Conservation (phyloP, 2,329 filamentous ascomycete species). For the Colletotrichum echinochloae region DNA sequence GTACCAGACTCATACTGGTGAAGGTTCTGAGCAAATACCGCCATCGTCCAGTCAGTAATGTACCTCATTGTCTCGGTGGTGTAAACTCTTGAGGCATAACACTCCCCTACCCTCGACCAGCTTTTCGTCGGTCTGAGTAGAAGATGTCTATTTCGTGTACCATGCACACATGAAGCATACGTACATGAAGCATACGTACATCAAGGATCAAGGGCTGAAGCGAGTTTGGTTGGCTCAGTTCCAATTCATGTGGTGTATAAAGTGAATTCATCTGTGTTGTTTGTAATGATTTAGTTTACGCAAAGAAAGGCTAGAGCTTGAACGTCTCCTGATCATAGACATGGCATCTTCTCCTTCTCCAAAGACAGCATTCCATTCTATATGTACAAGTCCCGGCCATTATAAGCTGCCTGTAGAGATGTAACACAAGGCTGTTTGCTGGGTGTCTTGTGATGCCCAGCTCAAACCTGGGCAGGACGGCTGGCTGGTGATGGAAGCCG, state of each 20-base stretch:
- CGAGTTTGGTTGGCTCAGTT: background rate
- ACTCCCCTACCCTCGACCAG: background rate
- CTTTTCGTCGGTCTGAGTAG: too few relatives aligned
- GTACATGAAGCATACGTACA: too few relatives aligned
- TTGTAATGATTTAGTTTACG: too few relatives aligned
- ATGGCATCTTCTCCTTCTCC: too few relatives aligned
- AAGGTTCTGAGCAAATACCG: background rate
- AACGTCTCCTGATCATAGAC: background rate
- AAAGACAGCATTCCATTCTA: too few relatives aligned
- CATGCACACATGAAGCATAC: background rate
- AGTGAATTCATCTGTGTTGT: too few relatives aligned
- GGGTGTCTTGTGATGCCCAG: background rate
- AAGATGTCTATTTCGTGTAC: background rate
- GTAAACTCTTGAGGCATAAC: background rate
- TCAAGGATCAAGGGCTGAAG: background rate
- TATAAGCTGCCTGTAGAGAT: background rate
- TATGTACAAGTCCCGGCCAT: too few relatives aligned
- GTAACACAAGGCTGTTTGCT: background rate
- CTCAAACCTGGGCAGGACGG: background rate
- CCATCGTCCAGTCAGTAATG: background rate
- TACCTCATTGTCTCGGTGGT: background rate
- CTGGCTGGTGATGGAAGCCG: constrained; percentile 17
- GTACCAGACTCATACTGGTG: background rate
- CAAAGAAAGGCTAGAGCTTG: background rate
- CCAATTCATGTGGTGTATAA: too few relatives aligned